A percentile compares a stretch with the other conserved stretches of the same genome.
phyloP scores from a whole-genome alignment of 1,284 basidiomycete species.

The Cutaneotrichosporon daszewskae region DNA sequence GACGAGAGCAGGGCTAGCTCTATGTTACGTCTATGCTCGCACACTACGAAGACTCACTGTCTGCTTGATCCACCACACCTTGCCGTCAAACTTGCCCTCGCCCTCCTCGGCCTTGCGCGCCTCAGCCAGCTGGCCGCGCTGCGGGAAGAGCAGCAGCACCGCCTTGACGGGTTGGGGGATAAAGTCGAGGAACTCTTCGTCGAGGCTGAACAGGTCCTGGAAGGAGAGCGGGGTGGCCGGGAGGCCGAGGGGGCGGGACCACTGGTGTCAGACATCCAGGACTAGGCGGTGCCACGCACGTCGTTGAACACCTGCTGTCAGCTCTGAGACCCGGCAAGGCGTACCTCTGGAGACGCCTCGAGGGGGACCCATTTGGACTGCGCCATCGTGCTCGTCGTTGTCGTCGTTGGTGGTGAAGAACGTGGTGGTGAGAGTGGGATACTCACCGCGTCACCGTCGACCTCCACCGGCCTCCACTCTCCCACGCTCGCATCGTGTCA shows the following conservation, averaged over 20 bases:
- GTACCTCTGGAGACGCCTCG: conserved; percentile 68
- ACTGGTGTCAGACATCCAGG: conserved; percentile 55
- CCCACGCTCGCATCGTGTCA: conserved; percentile 3
- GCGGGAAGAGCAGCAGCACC: conserved; percentile 74
- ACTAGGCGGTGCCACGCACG: conserved; percentile 18
- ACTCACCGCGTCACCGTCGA: too few relatives aligned
- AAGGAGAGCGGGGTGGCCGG: conserved; percentile 58
- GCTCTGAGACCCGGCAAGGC: conserved; percentile 3
- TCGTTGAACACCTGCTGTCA: conserved; percentile 45
- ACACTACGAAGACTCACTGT: conserved; percentile 35
- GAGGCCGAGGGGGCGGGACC: conserved; percentile 70
- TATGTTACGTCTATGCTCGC: neutral
- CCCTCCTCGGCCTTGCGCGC: conserved; percentile 51
- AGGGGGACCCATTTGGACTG: conserved; percentile 64
- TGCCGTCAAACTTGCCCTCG: conserved; percentile 27
- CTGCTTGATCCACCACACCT: conserved; percentile 50
- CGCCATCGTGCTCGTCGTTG: conserved; percentile 9
- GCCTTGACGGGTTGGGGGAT: conserved; percentile 70
- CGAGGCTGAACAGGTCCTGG: conserved; percentile 74
- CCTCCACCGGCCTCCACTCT: too few relatives aligned
- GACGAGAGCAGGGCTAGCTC: too few relatives aligned
- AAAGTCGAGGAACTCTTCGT: conserved; percentile 65
- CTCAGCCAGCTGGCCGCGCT: conserved; percentile 53
- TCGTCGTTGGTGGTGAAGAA: neutral
- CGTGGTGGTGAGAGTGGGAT: too few relatives aligned